These are phyloP conservation scores for Hysterangium stoloniferum DNA, from an alignment of 768 basidiomycete genomes.

Conservation along the genomic window DNA sequence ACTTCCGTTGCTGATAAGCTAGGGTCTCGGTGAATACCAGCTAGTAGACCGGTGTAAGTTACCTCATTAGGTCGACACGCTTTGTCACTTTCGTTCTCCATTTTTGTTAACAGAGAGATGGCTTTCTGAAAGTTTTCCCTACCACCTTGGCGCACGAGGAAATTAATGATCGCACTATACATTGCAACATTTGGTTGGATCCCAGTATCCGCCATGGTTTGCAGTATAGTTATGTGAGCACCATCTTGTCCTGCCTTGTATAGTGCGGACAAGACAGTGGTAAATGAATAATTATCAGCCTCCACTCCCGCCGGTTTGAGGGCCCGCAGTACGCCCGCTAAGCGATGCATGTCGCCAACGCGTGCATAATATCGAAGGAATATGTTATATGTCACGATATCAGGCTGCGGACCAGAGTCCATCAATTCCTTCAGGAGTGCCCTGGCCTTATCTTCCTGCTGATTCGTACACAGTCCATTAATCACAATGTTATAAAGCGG, in stretches of 20 bases:
- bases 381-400: constrained; percentile 75
- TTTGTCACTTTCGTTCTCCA: constrained; percentile 50
- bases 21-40: constrained; percentile 56
- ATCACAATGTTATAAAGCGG: constrained; percentile 63
- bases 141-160: constrained; percentile 53
- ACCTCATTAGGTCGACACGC: constrained; percentile 57
- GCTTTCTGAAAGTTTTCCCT: constrained; percentile 42
- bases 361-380: constrained; percentile 63
- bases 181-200: constrained; percentile 68
- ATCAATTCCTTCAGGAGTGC: constrained; percentile 33
- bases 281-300: constrained; percentile 83
- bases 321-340: constrained; percentile 49
- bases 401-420: constrained; percentile 49
- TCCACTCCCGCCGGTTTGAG: constrained; percentile 46
- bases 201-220: constrained; percentile 69
- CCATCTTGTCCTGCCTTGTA: constrained; percentile 61
- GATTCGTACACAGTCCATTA: constrained; percentile 48
- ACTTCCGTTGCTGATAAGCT: constrained; percentile 40
- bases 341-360: constrained; percentile 50
- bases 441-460: constrained; percentile 27
- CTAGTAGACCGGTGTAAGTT: constrained; percentile 77
- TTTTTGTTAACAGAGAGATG: constrained; percentile 62
- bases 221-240: constrained; percentile 54
- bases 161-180: constrained; percentile 73
- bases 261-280: constrained; percentile 74